phyloP scores from a whole-genome alignment of 2,329 filamentous ascomycete species.

The Nothopassalora personata region DNA sequence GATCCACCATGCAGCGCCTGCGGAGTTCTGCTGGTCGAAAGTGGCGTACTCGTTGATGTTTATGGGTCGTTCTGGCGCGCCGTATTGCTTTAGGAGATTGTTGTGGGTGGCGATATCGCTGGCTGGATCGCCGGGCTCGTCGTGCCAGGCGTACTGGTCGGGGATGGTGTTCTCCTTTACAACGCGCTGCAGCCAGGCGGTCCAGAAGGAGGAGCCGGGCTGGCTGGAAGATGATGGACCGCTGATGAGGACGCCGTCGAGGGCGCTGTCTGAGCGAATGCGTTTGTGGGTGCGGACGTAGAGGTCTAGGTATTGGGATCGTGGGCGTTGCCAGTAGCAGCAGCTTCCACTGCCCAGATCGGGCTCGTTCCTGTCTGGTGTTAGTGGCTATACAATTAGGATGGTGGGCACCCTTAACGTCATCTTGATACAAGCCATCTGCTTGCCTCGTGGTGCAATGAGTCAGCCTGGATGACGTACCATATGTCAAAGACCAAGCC shows the following conservation, averaged over 20 bases:
- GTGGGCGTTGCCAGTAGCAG: constrained; percentile 35
- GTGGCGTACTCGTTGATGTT: no score
- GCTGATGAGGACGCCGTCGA: constrained; percentile 28
- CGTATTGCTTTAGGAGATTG: no score
- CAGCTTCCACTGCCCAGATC: constrained; percentile 29
- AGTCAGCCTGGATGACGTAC: no score
- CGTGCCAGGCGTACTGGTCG: constrained; percentile 44
- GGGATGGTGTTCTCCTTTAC: constrained; percentile 37
- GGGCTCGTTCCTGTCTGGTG: constrained; percentile 31
- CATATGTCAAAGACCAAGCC: constrained; percentile 47
- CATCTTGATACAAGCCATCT: no score
- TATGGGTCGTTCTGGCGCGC: no score
- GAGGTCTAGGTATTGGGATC: constrained; percentile 39
- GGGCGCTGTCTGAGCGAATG: constrained; percentile 26
- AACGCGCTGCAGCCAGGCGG: constrained; percentile 34
- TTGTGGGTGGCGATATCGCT: neutral
- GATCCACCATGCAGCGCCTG: no score
- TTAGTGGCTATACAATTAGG: no score
- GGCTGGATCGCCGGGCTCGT: constrained; percentile 27
- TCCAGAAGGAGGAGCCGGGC: constrained; percentile 41
- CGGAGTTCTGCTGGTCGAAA: no score
- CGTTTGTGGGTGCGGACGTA: constrained; percentile 37
- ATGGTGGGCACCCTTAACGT: no score
- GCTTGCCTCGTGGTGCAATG: no score
- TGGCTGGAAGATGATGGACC: constrained; percentile 37